A percentile compares a stretch with the other conserved stretches of the same genome.
Evolutionary conservation across 202 grass and related monocot genomes (phyloP).

Genomic region (Musa balbisiana): DNA sequence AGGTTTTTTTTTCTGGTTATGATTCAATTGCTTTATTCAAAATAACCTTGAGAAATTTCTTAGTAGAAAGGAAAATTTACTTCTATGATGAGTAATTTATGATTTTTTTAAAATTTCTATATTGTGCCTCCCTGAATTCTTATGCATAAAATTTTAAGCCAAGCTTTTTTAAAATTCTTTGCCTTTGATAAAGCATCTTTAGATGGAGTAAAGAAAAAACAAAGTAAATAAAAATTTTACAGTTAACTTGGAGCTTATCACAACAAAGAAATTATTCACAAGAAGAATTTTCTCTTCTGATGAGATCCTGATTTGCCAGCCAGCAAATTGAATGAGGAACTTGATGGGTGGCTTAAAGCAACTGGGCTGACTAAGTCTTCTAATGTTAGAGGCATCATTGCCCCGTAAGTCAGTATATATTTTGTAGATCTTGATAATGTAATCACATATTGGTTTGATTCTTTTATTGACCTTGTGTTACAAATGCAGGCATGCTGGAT

Average conservation of each 20-base stretch:
- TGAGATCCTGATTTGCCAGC: constrained; percentile 37
- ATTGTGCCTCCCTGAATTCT: background rate
- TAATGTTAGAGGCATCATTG: constrained; percentile 81
- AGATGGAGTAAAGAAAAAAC: background rate
- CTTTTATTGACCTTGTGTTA: constrained; percentile 11
- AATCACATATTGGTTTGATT: constrained; percentile 14
- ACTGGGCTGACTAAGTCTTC: constrained; percentile 66
- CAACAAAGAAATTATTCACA: background rate
- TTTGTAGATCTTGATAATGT: background rate
- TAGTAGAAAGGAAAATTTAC: background rate
- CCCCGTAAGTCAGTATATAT: constrained; percentile 55
- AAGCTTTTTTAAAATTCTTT: background rate
- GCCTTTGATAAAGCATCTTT: background rate
- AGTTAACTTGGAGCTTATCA: background rate
- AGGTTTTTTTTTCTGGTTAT: too few relatives aligned
- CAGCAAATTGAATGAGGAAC: constrained; percentile 71
- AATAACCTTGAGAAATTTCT: too few relatives aligned
- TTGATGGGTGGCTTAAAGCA: constrained; percentile 56
- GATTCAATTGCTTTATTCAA: too few relatives aligned
- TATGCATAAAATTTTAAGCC: background rate
- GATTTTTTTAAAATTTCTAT: background rate
- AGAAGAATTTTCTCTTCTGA: constrained; percentile 12
- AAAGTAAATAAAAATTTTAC: background rate
- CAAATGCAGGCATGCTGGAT: constrained; percentile 76
- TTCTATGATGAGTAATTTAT: background rate